phyloP scores from a whole-genome alignment of 331 rosid species.

The Quercus lobata region DNA sequence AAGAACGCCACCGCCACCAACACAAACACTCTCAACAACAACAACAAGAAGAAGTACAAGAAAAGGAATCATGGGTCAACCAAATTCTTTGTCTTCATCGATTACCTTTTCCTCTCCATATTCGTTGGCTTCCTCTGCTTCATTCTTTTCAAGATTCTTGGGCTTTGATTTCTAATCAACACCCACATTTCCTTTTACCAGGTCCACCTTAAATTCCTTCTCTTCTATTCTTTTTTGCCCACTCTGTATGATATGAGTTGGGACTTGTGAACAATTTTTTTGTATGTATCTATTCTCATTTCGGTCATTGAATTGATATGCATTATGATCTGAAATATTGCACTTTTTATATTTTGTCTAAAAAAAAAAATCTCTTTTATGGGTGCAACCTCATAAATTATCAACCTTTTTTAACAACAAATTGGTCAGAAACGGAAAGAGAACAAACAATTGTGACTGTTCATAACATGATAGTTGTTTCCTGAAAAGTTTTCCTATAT shows the following conservation, averaged over 20 bases:
- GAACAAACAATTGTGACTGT: background rate
- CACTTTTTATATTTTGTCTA: background rate
- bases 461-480: background rate
- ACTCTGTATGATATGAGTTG: background rate
- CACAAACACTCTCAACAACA: too few species aligned
- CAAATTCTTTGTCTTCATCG: slow-evolving; percentile 54
- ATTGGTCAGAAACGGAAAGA: background rate
- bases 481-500: background rate
- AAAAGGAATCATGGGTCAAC: slow-evolving; percentile 61
- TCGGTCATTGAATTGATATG: background rate
- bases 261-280: background rate
- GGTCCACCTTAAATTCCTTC: slow-evolving; percentile 21
- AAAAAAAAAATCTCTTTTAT: background rate
- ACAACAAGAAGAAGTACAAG: background rate
- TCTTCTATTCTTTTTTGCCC: background rate
- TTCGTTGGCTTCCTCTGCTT: slow-evolving; percentile 54
- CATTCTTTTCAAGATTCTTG: slow-evolving; percentile 54
- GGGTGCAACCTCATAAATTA: background rate
- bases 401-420: background rate
- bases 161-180: slow-evolving; percentile 29
- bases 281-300: background rate
- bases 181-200: slow-evolving; percentile 9
- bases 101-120: slow-evolving; percentile 48
- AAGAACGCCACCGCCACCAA: background rate
- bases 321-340: background rate